Base-by-base conservation (phyloP, 805 yeast species). In the Blastobotrys peoriensis region DNA sequence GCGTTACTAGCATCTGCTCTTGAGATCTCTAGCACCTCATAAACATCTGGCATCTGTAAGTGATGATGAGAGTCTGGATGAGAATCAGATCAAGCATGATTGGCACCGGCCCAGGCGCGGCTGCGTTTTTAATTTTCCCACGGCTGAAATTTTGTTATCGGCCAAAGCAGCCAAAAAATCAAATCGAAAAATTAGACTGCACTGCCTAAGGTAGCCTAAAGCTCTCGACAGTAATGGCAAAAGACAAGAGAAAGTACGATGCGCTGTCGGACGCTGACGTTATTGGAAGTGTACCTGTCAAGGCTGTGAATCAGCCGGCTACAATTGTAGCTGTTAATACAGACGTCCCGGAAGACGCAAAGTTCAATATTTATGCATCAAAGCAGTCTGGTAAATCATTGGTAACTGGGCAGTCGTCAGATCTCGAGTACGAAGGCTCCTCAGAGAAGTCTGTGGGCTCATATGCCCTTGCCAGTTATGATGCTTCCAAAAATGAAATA, bases 391-490 rank as follows among this genome's bases (percentile, higher is more conserved):
- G 69, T 15, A 68, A 69, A n/a, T 70, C 70, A 46, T 59, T 79
- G 15, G 60, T 87, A 37, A 95, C 86, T 58, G 97, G 96, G 20
- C 93, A 87, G 59, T 80, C 75, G 52, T 79, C 75, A 3, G 73
- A 75, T 20, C 67, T 89, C 46, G 88, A 79, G 53, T 91, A 85
- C 61, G 80, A 79, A 47, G 96, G 95, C 5, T 18, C 6, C 18
- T 46, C 51, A 18, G 58, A 53, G 15, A 57, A 61, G 23, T 69
- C 69, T 28, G 62, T 64, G 25, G 65, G 62, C 37, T 73, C 71
- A 36, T 89, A 86, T 64, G 76, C 83, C 40, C 69, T 91, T 43
- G 97, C 91, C 2, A 71, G 86, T 3, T 86, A 79, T 58, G 94
- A 89, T 60, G 80, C 86, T 2, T 63, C 65, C n/a, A 71, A 73